Conservation (phyloP, 2,329 filamentous ascomycete species). For the Fusarium globosum region DNA sequence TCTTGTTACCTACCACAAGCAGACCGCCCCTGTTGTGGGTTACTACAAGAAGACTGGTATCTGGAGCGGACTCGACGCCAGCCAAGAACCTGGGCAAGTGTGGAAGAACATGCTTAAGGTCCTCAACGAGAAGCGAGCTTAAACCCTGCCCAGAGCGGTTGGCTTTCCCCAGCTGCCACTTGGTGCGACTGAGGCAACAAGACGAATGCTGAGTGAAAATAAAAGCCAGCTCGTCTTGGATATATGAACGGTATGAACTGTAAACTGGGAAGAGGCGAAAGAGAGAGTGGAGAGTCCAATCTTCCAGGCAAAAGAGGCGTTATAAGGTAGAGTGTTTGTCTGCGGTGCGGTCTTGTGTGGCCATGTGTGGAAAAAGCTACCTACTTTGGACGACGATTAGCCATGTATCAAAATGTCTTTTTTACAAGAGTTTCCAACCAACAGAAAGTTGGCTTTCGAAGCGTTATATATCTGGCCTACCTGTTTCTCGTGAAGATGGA, state of each 20-base stretch:
- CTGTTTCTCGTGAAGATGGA: not conserved
- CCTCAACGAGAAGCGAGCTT: conserved; percentile 67
- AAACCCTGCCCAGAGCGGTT: conserved; percentile 41
- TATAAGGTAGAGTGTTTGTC: conserved; percentile 44
- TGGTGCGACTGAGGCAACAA: conserved; percentile 47
- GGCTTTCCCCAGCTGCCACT: conserved; percentile 17
- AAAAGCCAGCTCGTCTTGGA: conserved; percentile 38
- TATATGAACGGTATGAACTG: conserved; percentile 45
- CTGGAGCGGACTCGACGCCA: conserved; percentile 95
- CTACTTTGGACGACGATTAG: conserved; percentile 43
- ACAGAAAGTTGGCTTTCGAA: conserved; percentile 39
- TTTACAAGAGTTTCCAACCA: conserved; percentile 39
- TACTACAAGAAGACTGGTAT: conserved; percentile 99
- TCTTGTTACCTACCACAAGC: conserved; percentile 89
- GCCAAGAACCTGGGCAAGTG: conserved; percentile 93
- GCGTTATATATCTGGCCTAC: conserved; percentile 3
- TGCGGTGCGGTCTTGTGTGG: conserved; percentile 40
- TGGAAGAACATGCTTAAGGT: conserved; percentile 93
- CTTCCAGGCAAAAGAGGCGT: conserved; percentile 43
- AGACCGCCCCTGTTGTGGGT: conserved; percentile 90
- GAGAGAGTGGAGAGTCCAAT: conserved; percentile 24
- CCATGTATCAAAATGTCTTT: conserved; percentile 45
- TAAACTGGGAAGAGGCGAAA: conserved; percentile 28
- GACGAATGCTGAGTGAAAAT: conserved; percentile 37
- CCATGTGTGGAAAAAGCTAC: conserved; percentile 45